Conservation (phyloP, 441 rosid species). For the Populus hybrid region DNA sequence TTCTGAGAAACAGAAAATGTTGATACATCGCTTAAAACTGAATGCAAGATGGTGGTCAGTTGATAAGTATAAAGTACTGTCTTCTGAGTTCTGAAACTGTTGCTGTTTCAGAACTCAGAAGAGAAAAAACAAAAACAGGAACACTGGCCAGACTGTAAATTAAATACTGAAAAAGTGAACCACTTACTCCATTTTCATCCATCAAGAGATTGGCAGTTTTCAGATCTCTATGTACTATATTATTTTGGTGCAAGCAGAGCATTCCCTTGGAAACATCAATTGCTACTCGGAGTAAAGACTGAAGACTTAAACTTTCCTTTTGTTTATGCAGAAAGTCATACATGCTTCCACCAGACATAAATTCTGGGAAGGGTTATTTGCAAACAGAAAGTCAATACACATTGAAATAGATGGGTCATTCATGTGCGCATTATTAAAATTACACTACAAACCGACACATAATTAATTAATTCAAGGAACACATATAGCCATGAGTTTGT, state of each 20-base stretch:
- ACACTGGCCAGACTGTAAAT: slow-evolving; percentile 4
- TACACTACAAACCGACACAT: neutral
- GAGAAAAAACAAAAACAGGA: neutral
- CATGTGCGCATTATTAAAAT: neutral
- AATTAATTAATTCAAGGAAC: neutral
- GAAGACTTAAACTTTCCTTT: slow-evolving; percentile 45
- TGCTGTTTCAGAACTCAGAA: neutral
- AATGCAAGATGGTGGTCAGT: slow-evolving; percentile 3
- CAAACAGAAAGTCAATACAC: neutral
- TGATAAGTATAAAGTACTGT: neutral
- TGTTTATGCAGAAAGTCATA: slow-evolving; percentile 62
- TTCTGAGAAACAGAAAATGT: neutral
- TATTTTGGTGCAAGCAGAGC: slow-evolving; percentile 60
- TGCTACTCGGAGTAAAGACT: slow-evolving; percentile 55
- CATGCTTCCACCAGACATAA: slow-evolving; percentile 70
- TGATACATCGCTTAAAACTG: neutral
- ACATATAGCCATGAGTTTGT: neutral
- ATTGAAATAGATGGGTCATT: neutral
- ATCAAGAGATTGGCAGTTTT: slow-evolving; percentile 69
- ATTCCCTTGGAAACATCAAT: slow-evolving; percentile 57
- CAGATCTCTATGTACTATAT: slow-evolving; percentile 57
- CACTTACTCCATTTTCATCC: slow-evolving; percentile 71
- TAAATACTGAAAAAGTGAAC: slow-evolving; percentile 10
- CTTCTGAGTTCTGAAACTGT: neutral
- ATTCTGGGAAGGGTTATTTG: slow-evolving; percentile 39